Base-by-base conservation (phyloP, 768 basidiomycete genomes). In the Pleurotus citrinopileatus region DNA sequence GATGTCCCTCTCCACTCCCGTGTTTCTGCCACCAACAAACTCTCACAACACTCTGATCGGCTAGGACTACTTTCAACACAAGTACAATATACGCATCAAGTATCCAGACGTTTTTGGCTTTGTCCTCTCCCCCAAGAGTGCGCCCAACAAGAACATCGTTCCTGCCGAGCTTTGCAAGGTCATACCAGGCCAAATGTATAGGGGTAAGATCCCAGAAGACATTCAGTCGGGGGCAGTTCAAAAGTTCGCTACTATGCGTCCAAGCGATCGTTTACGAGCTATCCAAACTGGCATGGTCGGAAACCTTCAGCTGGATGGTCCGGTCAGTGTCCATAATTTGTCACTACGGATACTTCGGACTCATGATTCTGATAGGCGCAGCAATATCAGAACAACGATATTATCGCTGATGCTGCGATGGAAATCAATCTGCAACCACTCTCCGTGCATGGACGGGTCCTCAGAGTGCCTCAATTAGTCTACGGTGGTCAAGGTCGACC, bases 121-220 rank as follows among this genome's bases (percentile, higher is more conserved):
- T 4, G 57, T 55, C 2, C 57, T 73, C 5, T 63, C 69, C 5
- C 59, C 57, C 5, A 45, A 63, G 36, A 66, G 63, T 1, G 63
- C 60, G 0, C 59, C 60, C 1, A 61, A 63, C 7, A 64, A 67
- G 0, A 68, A 68, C 0, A 63, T 76, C n/a, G 65, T 84, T 3
- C 84, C 84, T 0, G 70, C 76, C 0, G 82, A 86, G 54, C 55
- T 80, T 0, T 82, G 79, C 52, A 22, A 57, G 0, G 56, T 86
- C 9, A 58, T 72, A 3, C 68, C 72, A 0, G 74, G 79, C 2
- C 84, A 86, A 51, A 59, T 82, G 0, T 83, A 72, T 59, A 78
- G 65, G 50, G 69, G 72, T 47, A 76, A 69, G 54, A 55, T 84
- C 0, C 74, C 75, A 0, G 70, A 71, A 0, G 65, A 73, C 6